Evolutionary conservation across 495 filamentous ascomycete genomes (phyloP).

Genomic region (Xylaria bambusicola): DNA sequence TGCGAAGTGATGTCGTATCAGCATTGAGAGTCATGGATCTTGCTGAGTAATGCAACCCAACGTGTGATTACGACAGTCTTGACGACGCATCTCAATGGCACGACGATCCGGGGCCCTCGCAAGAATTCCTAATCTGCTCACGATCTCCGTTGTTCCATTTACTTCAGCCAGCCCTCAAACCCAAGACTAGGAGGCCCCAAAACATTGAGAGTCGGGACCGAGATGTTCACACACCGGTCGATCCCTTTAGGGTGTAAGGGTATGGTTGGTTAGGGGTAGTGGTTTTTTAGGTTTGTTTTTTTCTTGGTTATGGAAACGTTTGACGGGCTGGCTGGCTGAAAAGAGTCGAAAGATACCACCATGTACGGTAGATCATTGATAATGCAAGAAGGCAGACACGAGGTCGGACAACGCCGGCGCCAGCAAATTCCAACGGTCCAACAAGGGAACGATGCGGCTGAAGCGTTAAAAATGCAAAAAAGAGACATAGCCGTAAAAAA

Average conservation of each 20-base stretch:
- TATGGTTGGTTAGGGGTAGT: conserved; percentile 1
- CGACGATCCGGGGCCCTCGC: background rate
- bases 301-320: no score
- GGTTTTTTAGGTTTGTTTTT: background rate
- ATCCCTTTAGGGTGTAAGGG: background rate
- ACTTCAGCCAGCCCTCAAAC: conserved; percentile 1
- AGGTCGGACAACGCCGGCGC: conserved; percentile 11
- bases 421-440: background rate
- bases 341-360: conserved; percentile 12
- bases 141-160: background rate
- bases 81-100: background rate
- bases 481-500: background rate
- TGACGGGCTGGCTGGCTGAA: conserved; percentile 10
- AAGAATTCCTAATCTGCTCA: conserved; percentile 5
- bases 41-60: conserved; percentile 6
- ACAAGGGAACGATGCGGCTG: conserved; percentile 6
- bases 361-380: conserved; percentile 20
- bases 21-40: background rate
- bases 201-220: conserved; percentile 9
- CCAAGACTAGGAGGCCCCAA: conserved; percentile 5
- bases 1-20: background rate
- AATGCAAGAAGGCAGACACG: conserved; percentile 17
- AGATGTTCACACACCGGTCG: conserved; percentile 6
- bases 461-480: background rate
- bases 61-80: background rate